Base-by-base conservation (phyloP, 75 land plant genomes). In the Larix kaempferi region DNA sequence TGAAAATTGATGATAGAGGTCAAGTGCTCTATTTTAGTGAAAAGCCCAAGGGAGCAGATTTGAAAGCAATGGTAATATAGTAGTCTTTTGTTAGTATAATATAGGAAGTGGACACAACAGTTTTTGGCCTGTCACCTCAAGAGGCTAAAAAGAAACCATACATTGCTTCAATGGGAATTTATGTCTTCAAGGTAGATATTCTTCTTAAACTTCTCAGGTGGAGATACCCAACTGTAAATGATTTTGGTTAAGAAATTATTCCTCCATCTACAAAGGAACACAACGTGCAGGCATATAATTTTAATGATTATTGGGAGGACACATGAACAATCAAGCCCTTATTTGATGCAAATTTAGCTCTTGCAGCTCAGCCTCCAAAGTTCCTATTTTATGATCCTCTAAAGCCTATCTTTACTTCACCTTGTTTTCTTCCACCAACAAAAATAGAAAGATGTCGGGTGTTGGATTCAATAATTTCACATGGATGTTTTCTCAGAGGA, bases 231-330 rank as follows among this genome's bases (percentile, higher is more conserved):
- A 92, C 92, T 65, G 81, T 88, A 19, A 94, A 94, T 85, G 97
- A 94, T 82, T 94, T 94, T 82, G 98, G 95, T 12, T 90, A 91
- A 25, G 91, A 94, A 67, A 89, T 94, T 56, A 88, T 94, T 76
- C 95, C 95, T 78, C 74, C 93, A 58, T 87, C 95, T 33, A 86
- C 89, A n/a, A 81, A 77, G 55, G 93, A 91, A 15, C 81, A 80
- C n/a, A 83, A 88, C 76, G 92, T 93, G 44, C 85, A 92, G 84
- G 94, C 98, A 57, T 94, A 87, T 83, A 63, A 93, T 29, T 95
- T 95, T 76, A 84, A 89, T 76, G 93, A 93, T 77, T 95, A 95
- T 82, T 95, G 98, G 98, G 98, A 91, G 67, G 98, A 95, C 76
- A 95, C 93, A 73, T 96, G 98, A 81, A 93, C 93, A 52, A 84